These are phyloP conservation scores for Cicer pinnatifidum DNA, from an alignment of 306 rosid species.

Conservation along the genomic window DNA sequence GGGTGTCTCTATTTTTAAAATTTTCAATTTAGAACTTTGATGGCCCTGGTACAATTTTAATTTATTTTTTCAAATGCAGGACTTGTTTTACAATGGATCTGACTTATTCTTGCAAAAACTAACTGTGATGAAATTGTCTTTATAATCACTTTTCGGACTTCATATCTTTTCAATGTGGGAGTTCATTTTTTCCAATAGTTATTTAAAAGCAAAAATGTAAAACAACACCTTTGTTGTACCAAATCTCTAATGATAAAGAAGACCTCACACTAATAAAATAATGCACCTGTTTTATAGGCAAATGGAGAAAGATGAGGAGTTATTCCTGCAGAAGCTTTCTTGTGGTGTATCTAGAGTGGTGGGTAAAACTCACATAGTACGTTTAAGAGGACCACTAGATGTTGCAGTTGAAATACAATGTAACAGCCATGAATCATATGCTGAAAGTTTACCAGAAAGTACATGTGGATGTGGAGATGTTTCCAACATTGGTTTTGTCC, in stretches of 20 bases:
- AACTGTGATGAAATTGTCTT: too few relatives aligned
- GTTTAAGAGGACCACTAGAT: conserved; percentile 57
- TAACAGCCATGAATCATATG: conserved; percentile 50
- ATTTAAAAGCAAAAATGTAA: background rate
- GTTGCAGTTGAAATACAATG: conserved; percentile 40
- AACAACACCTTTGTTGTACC: conserved; percentile 24
- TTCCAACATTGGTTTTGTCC: conserved; percentile 33
- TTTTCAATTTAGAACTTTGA: too few relatives aligned
- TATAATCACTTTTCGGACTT: too few relatives aligned
- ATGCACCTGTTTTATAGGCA: conserved; percentile 54
- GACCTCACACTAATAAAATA: conserved; percentile 11
- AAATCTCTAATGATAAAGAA: conserved; percentile 9
- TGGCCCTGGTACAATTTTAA: too few relatives aligned
- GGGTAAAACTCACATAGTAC: conserved; percentile 49
- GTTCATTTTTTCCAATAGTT: too few relatives aligned
- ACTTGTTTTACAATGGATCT: too few relatives aligned
- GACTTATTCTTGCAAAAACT: too few relatives aligned
- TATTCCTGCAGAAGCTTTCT: conserved; percentile 57
- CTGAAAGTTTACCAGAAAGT: conserved; percentile 65
- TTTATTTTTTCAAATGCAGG: too few relatives aligned
- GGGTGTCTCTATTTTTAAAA: too few relatives aligned
- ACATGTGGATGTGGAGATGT: conserved; percentile 48
- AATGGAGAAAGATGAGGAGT: conserved; percentile 68
- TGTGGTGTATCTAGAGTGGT: conserved; percentile 69
- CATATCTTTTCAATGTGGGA: too few relatives aligned